Percentiles rank a stretch among this genome's conserved stretches.
Conservation (phyloP, 2,329 filamentous ascomycete genomes). For the Alternaria gansuensis region DNA sequence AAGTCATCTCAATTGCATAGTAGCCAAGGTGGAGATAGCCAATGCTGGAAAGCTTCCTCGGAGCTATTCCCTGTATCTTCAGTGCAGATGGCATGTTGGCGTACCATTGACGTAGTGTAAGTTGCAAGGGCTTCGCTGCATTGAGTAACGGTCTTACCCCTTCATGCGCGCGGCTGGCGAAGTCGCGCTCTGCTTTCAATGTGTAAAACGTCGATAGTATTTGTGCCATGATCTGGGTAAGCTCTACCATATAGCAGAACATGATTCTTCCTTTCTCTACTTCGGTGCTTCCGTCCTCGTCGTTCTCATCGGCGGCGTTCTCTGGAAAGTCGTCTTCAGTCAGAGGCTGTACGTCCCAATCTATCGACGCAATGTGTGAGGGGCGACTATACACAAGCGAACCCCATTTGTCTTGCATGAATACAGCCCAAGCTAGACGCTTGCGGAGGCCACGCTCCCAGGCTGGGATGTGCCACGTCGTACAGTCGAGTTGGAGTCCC, state of each 20-base stretch:
- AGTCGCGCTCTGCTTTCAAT: constrained; percentile 58
- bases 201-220: constrained; percentile 64
- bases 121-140: constrained; percentile 63
- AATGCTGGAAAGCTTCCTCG: constrained; percentile 38
- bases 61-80: constrained; percentile 58
- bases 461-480: constrained; percentile 67
- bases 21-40: constrained; percentile 59
- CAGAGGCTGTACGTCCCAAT: constrained; percentile 64
- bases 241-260: constrained; percentile 62
- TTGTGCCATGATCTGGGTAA: constrained; percentile 62
- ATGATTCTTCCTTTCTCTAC: constrained; percentile 51
- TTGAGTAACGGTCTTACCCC: constrained; percentile 62
- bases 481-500: constrained; percentile 64
- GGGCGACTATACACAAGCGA: constrained; percentile 66
- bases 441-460: constrained; percentile 71
- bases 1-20: constrained; percentile 58
- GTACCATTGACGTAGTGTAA: constrained; percentile 64
- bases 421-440: constrained; percentile 70
- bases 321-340: constrained; percentile 57
- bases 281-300: constrained; percentile 48
- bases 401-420: constrained; percentile 72
- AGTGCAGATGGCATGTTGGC: constrained; percentile 58
- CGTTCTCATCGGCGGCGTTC: constrained; percentile 44
- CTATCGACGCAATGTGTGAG: constrained; percentile 62
- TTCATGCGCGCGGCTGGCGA: constrained; percentile 53